Conservation (phyloP, 306 rosid species). For the Dryas drummondii region DNA sequence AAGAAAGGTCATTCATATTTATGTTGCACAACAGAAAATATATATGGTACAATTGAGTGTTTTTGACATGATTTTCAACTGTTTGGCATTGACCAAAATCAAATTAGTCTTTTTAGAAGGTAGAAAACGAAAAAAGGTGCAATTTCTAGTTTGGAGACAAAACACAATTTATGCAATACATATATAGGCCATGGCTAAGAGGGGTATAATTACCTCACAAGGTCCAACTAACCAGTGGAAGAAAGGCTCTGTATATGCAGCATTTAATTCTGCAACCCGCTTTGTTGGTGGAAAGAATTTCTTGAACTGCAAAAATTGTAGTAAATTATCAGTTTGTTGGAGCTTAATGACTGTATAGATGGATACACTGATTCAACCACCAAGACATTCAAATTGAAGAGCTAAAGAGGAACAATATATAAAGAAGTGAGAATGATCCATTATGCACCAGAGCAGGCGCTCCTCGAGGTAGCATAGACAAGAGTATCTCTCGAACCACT, state of each 20-base stretch:
- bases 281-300: constrained; percentile 91
- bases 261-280: constrained; percentile 98
- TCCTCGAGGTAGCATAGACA: constrained; percentile 97
- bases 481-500: constrained; percentile 80
- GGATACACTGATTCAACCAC: too few species aligned
- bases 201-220: constrained; percentile 58
- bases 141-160: neutral
- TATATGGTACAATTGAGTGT: too few species aligned
- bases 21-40: neutral
- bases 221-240: constrained; percentile 97
- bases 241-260: constrained; percentile 86
- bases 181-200: neutral
- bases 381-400: too few species aligned
- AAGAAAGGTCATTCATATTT: neutral
- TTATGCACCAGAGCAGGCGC: constrained; percentile 90
- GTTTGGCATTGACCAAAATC: neutral
- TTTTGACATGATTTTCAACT: neutral
- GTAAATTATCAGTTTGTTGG: neutral
- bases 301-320: constrained; percentile 59
- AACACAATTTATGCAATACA: neutral
- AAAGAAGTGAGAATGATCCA: neutral
- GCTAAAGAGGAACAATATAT: neutral
- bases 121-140: neutral
- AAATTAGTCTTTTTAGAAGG: neutral
- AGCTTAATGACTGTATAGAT: too few species aligned